A percentile compares a stretch with the other conserved stretches of the same genome.
Evolutionary conservation across 164 flowering plant genomes (phyloP).

Genomic region (Saururus chinensis): DNA sequence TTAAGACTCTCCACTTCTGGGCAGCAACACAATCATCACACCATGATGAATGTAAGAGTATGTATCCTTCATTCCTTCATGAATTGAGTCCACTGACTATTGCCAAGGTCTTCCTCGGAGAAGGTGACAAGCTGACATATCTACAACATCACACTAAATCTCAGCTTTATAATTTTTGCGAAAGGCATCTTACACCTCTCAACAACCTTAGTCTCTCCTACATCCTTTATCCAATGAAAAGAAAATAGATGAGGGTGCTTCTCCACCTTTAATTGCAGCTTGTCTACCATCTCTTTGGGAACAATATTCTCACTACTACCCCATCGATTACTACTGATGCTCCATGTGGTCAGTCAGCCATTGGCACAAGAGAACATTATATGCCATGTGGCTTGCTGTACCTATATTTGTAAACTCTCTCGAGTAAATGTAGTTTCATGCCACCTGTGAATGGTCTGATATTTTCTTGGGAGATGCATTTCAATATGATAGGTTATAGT

Average conservation of each 20-base stretch:
- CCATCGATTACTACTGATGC: too few species aligned
- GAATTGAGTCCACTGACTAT: background rate
- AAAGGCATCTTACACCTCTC: background rate
- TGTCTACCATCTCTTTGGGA: background rate
- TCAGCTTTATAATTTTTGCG: background rate
- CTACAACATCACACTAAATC: background rate
- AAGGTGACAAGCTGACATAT: background rate
- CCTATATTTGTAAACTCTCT: too few species aligned
- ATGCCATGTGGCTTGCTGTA: too few species aligned
- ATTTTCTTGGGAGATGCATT: too few species aligned
- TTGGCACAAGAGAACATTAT: too few species aligned
- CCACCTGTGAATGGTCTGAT: too few species aligned
- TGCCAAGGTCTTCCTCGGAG: background rate
- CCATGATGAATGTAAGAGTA: background rate
- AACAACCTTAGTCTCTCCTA: background rate
- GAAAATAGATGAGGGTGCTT: background rate
- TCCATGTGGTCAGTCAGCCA: too few species aligned
- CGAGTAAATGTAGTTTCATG: too few species aligned
- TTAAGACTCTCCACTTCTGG: background rate
- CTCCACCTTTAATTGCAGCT: background rate
- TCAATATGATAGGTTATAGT: too few species aligned
- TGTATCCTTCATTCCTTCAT: background rate
- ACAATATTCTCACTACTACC: background rate
- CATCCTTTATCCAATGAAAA: background rate
- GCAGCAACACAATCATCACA: background rate